Percentiles rank a stretch among this genome's conserved stretches.
Evolutionary conservation across 2,329 filamentous ascomycete genomes (phyloP).

Genomic region (Microdochium trichocladiopsis): DNA sequence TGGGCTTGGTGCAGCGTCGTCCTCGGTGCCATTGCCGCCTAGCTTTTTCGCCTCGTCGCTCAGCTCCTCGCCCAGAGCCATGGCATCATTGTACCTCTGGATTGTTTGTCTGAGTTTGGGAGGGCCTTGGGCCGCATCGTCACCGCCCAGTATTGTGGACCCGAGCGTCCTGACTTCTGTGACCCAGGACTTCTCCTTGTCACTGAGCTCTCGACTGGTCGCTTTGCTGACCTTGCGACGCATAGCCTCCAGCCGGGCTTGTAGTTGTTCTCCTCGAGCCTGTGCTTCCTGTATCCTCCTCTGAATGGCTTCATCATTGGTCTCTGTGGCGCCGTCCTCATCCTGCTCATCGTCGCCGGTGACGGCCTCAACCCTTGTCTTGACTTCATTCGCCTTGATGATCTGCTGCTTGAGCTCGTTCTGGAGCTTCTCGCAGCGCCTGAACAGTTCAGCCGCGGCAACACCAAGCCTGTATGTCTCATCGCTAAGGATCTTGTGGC

Average conservation of each 20-base stretch:
- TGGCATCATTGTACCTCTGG: constrained; percentile 51
- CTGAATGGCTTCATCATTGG: constrained; percentile 47
- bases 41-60: constrained; percentile 41
- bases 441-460: constrained; percentile 67
- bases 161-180: constrained; percentile 31
- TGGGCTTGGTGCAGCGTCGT: constrained; percentile 16
- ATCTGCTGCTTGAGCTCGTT: constrained; percentile 63
- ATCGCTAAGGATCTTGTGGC: constrained; percentile 62
- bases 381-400: constrained; percentile 56
- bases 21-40: constrained; percentile 15
- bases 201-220: constrained; percentile 46
- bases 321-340: constrained; percentile 41
- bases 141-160: constrained; percentile 29
- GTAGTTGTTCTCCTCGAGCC: constrained; percentile 38
- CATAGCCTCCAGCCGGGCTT: constrained; percentile 43
- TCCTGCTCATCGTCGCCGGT: constrained; percentile 49
- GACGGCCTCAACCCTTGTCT: constrained; percentile 58
- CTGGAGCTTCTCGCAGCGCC: constrained; percentile 61
- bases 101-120: constrained; percentile 40
- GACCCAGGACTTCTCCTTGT: constrained; percentile 50
- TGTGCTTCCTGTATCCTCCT: constrained; percentile 38
- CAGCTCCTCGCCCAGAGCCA: constrained; percentile 45
- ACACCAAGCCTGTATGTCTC: constrained; percentile 63
- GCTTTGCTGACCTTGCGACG: constrained; percentile 34
- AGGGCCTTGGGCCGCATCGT: constrained; percentile 21